Conservation (phyloP, 83 land plant species). For the Picea engelmannii region DNA sequence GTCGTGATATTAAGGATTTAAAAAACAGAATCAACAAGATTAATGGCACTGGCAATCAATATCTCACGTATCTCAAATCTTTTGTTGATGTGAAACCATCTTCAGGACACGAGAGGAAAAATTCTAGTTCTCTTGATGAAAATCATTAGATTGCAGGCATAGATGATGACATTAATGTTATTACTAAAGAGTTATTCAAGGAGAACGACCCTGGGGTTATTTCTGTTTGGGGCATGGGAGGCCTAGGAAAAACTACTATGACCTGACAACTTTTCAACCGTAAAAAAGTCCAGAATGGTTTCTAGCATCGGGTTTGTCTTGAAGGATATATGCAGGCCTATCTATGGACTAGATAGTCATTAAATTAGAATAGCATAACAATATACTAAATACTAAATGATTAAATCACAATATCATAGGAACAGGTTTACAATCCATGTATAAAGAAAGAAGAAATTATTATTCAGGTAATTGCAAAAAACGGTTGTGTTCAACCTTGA, state of each 20-base stretch:
- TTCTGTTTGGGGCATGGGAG: neutral
- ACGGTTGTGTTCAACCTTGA: too few relatives aligned
- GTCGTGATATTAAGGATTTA: neutral
- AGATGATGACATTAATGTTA: neutral
- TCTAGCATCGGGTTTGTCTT: too few relatives aligned
- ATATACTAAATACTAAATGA: too few relatives aligned
- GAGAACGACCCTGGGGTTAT: neutral
- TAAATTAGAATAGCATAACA: too few relatives aligned
- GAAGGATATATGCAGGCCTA: too few relatives aligned
- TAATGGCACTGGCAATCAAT: neutral
- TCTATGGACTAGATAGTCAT: too few relatives aligned
- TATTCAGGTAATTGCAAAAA: too few relatives aligned
- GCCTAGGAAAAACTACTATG: neutral
- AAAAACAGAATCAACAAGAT: neutral
- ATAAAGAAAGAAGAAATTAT: too few relatives aligned
- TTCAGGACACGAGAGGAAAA: neutral
- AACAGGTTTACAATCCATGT: too few relatives aligned
- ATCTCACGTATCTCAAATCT: neutral
- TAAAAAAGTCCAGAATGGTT: too few relatives aligned
- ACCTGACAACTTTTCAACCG: too few relatives aligned
- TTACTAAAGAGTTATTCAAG: neutral
- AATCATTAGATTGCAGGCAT: neutral
- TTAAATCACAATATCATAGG: too few relatives aligned
- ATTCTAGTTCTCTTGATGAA: neutral
- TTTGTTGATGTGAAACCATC: neutral